These are phyloP conservation scores for Tephrocybe sp. DNA, from an alignment of 768 basidiomycete genomes.

Conservation along the genomic window DNA sequence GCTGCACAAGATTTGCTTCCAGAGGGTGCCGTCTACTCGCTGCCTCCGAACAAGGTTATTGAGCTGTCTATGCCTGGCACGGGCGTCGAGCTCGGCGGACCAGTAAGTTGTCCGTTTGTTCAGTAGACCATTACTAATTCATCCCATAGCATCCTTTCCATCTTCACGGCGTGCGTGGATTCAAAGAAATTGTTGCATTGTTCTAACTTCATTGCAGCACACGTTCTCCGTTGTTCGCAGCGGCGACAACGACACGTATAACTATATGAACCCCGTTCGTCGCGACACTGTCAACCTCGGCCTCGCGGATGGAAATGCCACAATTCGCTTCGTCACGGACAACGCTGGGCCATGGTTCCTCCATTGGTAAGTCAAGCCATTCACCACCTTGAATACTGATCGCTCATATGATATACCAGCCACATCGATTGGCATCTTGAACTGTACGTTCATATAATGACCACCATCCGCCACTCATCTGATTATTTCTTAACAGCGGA, in stretches of 20 bases:
- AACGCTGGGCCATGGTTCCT: constrained; percentile 31
- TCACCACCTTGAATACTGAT: background rate
- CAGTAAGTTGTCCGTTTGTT: constrained; percentile 13
- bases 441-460: background rate
- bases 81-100: constrained; percentile 23
- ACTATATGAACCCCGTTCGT: constrained; percentile 17
- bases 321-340: constrained; percentile 37
- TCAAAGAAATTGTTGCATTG: background rate
- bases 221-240: constrained; percentile 35
- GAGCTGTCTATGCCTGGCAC: constrained; percentile 43
- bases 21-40: constrained; percentile 35
- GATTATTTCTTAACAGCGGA: constrained; percentile 1
- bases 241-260: constrained; percentile 27
- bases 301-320: constrained; percentile 25
- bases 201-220: constrained; percentile 24
- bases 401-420: background rate
- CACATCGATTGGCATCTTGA: constrained; percentile 6
- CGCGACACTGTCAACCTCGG: constrained; percentile 50
- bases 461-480: background rate
- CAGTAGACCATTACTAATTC: background rate
- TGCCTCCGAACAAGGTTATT: constrained; percentile 43
- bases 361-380: constrained; percentile 19
- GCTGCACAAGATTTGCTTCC: constrained; percentile 36
- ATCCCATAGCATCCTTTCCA: constrained; percentile 24
- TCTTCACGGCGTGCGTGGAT: constrained; percentile 26